These are phyloP conservation scores for Hordeum pubiflorum DNA, from an alignment of 202 grass and related monocot genomes.

Conservation along the genomic window DNA sequence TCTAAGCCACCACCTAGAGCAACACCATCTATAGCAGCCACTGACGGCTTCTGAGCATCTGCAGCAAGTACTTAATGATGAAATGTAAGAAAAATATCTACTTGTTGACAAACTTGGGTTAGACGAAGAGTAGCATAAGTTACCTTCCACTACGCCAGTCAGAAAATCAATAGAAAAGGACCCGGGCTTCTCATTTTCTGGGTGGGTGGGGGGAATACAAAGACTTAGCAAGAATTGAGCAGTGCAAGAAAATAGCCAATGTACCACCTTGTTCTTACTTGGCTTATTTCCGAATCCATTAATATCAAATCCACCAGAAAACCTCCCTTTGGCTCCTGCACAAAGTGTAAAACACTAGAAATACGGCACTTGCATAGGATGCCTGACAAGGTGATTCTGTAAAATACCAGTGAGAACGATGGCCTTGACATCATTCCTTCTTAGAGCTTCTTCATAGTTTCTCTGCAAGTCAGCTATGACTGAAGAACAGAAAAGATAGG, in stretches of 20 bases:
- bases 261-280: conserved; percentile 31
- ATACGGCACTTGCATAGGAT: neutral
- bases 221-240: neutral
- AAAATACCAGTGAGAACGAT: conserved; percentile 73
- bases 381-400: neutral
- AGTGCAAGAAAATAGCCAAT: neutral
- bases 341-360: neutral
- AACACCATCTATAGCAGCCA: conserved; percentile 82
- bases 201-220: conserved; percentile 3
- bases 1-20: conserved; percentile 87
- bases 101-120: neutral
- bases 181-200: conserved; percentile 55
- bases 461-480: conserved; percentile 52
- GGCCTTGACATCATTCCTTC: conserved; percentile 71
- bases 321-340: conserved; percentile 62
- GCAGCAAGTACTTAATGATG: neutral
- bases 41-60: conserved; percentile 75
- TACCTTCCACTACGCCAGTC: conserved; percentile 74
- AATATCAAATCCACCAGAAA: conserved; percentile 84
- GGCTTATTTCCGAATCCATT: conserved; percentile 36
- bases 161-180: conserved; percentile 57
- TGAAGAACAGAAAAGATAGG: conserved; percentile 27
- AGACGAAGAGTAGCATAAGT: neutral
- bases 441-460: conserved; percentile 50
- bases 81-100: neutral